Conservation (phyloP, 202 grass and related monocot genomes). For the Thinopyrum obtusiflorum region DNA sequence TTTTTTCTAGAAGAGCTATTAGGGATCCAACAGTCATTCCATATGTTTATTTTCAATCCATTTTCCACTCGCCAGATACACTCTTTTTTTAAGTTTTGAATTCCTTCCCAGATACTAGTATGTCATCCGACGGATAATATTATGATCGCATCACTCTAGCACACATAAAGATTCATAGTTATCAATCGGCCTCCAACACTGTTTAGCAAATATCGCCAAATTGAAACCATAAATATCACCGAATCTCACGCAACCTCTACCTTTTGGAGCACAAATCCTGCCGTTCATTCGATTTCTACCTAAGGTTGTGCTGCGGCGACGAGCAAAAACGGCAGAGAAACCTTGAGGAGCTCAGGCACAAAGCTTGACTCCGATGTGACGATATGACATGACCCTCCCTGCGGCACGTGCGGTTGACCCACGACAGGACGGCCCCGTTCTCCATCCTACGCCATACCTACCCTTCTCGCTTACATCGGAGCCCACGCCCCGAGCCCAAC, state of each 20-base stretch:
- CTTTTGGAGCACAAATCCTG: too few species aligned
- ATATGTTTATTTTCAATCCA: background rate
- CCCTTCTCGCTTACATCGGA: background rate
- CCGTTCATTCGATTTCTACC: too few species aligned
- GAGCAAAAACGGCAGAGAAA: background rate
- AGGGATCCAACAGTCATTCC: background rate
- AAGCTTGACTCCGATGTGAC: background rate
- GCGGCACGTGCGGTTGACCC: background rate
- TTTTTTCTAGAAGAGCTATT: background rate
- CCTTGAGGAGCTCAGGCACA: background rate
- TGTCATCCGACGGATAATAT: too few species aligned
- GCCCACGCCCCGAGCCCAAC: background rate
- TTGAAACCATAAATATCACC: too few species aligned
- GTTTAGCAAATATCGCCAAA: too few species aligned
- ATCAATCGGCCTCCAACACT: too few species aligned
- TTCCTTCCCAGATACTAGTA: too few species aligned
- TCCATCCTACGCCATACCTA: background rate
- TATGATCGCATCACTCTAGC: too few species aligned
- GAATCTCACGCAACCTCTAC: too few species aligned
- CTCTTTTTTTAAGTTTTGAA: too few species aligned
- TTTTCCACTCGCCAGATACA: too few species aligned
- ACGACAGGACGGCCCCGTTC: background rate
- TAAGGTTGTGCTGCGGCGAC: background rate
- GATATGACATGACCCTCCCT: background rate
- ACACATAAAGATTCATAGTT: too few species aligned